These are phyloP conservation scores for Cladosporium colombiae DNA, from an alignment of 2,329 filamentous ascomycete species.

Conservation along the genomic window DNA sequence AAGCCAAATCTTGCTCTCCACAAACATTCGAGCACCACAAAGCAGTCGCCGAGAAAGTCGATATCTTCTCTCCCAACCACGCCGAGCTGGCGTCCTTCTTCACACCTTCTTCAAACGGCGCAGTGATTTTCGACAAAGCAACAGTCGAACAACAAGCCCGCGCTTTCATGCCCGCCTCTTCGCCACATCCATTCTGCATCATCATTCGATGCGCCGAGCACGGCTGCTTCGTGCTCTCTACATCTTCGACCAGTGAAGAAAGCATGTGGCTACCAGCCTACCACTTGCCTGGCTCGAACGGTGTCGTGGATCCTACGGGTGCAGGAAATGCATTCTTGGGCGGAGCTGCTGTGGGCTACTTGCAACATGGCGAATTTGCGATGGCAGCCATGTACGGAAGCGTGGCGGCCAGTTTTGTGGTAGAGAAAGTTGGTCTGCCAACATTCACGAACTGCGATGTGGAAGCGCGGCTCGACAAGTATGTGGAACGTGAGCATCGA, in stretches of 20 bases:
- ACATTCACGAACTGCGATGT: neutral
- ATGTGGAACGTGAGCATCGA: no score
- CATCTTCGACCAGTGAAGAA: neutral
- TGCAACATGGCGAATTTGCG: constrained; percentile 25
- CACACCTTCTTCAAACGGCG: neutral
- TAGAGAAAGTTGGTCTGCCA: constrained; percentile 32
- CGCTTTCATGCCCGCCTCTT: constrained; percentile 21
- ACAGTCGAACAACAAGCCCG: constrained; percentile 27
- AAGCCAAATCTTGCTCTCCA: constrained; percentile 31
- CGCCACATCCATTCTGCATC: constrained; percentile 25
- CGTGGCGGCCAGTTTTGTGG: constrained; percentile 33
- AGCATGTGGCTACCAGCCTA: constrained; percentile 30
- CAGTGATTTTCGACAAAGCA: constrained; percentile 21
- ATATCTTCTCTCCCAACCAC: constrained; percentile 36
- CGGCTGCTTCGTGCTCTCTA: constrained; percentile 29
- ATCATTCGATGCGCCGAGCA: constrained; percentile 29
- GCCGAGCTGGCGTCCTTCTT: constrained; percentile 32
- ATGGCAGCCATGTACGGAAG: constrained; percentile 30
- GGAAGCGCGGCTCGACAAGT: neutral
- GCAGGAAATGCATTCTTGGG: constrained; percentile 36
- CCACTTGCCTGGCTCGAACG: constrained; percentile 22
- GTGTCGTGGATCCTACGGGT: constrained; percentile 33
- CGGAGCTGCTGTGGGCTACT: constrained; percentile 31
- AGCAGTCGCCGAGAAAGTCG: constrained; percentile 19
- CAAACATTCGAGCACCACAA: constrained; percentile 26